Percentiles rank a stretch among this genome's conserved stretches.
Conservation (phyloP, 345 rosid genomes). For the Conringia planisiliqua region DNA sequence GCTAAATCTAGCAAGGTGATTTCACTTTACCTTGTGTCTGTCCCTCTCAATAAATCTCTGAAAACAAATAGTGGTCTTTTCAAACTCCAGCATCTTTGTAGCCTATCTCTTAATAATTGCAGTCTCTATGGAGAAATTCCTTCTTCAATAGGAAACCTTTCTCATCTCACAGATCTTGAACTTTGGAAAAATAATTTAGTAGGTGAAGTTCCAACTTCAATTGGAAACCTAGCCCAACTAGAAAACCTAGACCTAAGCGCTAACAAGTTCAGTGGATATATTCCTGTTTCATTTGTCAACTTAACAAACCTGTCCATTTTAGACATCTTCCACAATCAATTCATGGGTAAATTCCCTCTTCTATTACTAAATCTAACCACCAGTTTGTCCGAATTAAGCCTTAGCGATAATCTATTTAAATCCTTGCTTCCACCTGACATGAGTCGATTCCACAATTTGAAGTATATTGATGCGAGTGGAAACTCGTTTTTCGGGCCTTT, state of each 20-base stretch:
- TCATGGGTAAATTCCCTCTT: background rate
- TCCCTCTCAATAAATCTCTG: background rate
- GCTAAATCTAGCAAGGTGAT: no score
- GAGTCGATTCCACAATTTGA: background rate
- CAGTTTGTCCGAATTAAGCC: background rate
- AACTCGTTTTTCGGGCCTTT: background rate
- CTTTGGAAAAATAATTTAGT: background rate
- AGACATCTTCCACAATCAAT: background rate
- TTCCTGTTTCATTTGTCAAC: background rate
- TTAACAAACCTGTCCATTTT: background rate
- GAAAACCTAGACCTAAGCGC: background rate
- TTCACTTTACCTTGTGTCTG: background rate
- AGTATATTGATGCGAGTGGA: background rate
- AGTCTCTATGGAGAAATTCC: background rate
- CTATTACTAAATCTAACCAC: background rate
- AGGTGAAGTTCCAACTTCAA: background rate
- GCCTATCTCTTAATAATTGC: background rate
- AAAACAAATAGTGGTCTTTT: background rate
- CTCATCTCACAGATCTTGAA: background rate
- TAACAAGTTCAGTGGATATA: background rate
- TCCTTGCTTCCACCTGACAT: background rate
- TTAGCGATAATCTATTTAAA: background rate
- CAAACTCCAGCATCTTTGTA: background rate
- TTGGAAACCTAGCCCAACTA: background rate
- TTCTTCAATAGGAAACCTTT: background rate